Evolutionary conservation across 163 green algal species (phyloP).

Genomic region (Chlamydomonas reinhardtii): DNA sequence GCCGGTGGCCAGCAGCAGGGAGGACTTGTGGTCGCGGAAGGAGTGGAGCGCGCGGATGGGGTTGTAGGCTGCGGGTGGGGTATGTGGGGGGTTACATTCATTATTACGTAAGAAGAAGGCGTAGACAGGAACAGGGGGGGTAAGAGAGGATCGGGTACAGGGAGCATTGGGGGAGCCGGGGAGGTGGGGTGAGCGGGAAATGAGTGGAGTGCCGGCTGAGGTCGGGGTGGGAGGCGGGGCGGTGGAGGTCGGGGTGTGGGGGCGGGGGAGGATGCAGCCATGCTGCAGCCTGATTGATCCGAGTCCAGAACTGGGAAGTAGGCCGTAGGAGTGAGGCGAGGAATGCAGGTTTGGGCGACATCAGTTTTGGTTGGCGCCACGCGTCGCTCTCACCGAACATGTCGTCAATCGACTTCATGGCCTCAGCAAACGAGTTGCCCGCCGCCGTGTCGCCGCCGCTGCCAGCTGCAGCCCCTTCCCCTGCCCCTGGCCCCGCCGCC

Average conservation of each 20-base stretch:
- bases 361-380: too few species aligned
- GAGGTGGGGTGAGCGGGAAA: background rate
- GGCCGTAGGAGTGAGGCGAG: background rate
- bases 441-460: background rate
- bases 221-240: too few species aligned
- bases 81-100: background rate
- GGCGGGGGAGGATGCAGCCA: background rate
- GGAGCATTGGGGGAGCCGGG: background rate
- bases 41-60: constrained; percentile 47
- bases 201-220: background rate
- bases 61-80: constrained; percentile 52
- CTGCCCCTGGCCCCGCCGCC: background rate
- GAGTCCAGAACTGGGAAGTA: too few species aligned
- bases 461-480: background rate
- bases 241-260: too few species aligned
- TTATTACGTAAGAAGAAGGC: too few species aligned
- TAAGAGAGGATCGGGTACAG: too few species aligned
- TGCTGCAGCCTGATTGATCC: too few species aligned
- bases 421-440: background rate
- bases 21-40: constrained; percentile 84
- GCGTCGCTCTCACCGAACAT: constrained; percentile 36
- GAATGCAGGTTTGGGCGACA: too few species aligned
- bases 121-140: too few species aligned
- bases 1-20: constrained; percentile 69
- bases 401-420: background rate